Evolutionary conservation across 257 asterid genomes (phyloP), one percentile per base, ranked within the genome.

Genomic region (Nicotiana obtusifolia): DNA sequence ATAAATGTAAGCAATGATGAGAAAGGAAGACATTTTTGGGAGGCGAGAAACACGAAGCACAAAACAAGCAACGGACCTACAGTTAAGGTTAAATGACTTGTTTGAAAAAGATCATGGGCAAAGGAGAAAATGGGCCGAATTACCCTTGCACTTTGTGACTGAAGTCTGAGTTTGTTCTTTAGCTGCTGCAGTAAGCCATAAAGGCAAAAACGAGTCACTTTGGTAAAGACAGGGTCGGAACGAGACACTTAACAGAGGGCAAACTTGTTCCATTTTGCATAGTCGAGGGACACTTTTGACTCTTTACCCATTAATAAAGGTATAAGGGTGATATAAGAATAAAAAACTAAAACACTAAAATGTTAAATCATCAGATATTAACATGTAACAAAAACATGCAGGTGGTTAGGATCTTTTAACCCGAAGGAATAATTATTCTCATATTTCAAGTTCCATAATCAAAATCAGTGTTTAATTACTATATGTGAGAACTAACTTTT

Each of bases 361-460:
- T 47, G 41, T 22, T 47, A 73, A 47, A 73, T 47, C 35, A 47
- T 15, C 22, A 22, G 61, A 73, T 49, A 15, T 24, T 47, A 73
- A 73, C 16, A 73, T 9, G 24, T 47, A 24, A 47, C 14, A 73
- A 47, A 65, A 24, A 47, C 61, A 73, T 47, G 61, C 22, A 73
- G 49, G 24, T 73, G 37, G 37, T 15, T 73, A 16, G 61, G 57
- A 73, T 73, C 79, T 47, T 73, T 73, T 41, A 56, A 44, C 79
- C 62, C 17, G 16, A 75, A 24, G 62, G 26, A 49, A 49, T 49
- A 15, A 13, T 47, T 75, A 11, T 24, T 11, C 62, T 24, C 79
- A 75, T 75, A 75, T 6, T 75, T 24, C 44, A 73, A 73, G 44
- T 49, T 73, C 41, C 79, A 49, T 73, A 73, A 49, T 73, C 79